These are phyloP conservation scores for Elaphomyces granulatus DNA, from an alignment of 495 filamentous ascomycete species.

Conservation along the genomic window DNA sequence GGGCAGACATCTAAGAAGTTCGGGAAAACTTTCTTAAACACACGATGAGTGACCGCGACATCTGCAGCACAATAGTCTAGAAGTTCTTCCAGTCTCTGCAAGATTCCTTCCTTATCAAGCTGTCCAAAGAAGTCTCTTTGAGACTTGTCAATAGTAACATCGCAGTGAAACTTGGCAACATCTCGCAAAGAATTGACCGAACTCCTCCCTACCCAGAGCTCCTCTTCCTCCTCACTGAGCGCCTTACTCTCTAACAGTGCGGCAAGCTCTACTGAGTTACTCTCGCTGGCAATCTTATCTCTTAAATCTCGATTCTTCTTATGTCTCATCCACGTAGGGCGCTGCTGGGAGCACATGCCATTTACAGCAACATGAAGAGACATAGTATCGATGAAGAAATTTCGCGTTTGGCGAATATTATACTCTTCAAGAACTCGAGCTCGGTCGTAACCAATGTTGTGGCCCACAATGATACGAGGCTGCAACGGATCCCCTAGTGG, in stretches of 20 bases:
- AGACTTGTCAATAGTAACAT: constrained; percentile 82
- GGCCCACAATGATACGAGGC: constrained; percentile 70
- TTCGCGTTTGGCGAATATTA: constrained; percentile 60
- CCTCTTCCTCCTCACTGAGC: constrained; percentile 70
- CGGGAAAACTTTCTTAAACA: constrained; percentile 85
- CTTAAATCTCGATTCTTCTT: constrained; percentile 75
- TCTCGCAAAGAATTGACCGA: constrained; percentile 92
- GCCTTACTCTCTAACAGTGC: constrained; percentile 52
- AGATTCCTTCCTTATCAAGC: constrained; percentile 53
- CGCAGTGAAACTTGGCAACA: constrained; percentile 92
- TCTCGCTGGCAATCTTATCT: constrained; percentile 63
- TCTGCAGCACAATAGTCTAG: constrained; percentile 94
- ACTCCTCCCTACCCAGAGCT: constrained; percentile 87
- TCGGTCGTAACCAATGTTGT: constrained; percentile 93
- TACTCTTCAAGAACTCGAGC: constrained; percentile 87
- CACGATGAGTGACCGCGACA: constrained; percentile 79
- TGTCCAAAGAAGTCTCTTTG: constrained; percentile 78
- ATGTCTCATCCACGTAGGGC: constrained; percentile 93
- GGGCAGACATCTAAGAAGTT: constrained; percentile 78
- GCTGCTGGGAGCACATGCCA: constrained; percentile 94
- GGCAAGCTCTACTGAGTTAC: constrained; percentile 52
- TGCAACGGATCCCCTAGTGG: constrained; percentile 62
- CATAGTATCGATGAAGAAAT: constrained; percentile 94
- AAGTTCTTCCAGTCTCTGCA: constrained; percentile 58
- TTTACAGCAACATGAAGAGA: constrained; percentile 95